A percentile compares a stretch with the other conserved stretches of the same genome.
These are phyloP conservation scores for Tephrocybe sp. DNA, from an alignment of 768 basidiomycete genomes.

Conservation along the genomic window DNA sequence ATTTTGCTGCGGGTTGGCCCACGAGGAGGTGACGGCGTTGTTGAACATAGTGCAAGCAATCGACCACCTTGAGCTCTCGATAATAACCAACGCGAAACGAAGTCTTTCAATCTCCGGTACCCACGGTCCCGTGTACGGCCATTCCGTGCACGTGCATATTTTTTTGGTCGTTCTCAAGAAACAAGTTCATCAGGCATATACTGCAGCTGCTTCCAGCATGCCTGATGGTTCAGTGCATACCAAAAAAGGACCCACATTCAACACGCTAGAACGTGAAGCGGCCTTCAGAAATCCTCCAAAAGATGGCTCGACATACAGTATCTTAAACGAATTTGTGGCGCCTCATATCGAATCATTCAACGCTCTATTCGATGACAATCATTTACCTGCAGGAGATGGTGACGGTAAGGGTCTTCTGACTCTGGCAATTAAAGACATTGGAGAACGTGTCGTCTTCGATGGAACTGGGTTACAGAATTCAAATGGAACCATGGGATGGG, in stretches of 20 bases:
- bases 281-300: constrained; percentile 74
- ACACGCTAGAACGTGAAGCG: constrained; percentile 78
- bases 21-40: constrained; percentile 54
- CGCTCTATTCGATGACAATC: constrained; percentile 90
- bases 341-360: constrained; percentile 98
- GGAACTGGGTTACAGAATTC: constrained; percentile 52
- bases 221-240: constrained; percentile 42
- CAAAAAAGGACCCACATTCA: constrained; percentile 58
- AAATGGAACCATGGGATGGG: constrained; percentile 59
- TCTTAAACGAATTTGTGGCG: constrained; percentile 87
- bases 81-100: constrained; percentile 13
- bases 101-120: constrained; percentile 35
- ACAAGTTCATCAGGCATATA: not conserved
- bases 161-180: constrained; percentile 15
- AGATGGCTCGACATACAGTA: constrained; percentile 66
- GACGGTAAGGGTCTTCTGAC: constrained; percentile 79
- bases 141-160: constrained; percentile 30
- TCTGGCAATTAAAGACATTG: constrained; percentile 79
- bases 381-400: constrained; percentile 68
- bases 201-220: constrained; percentile 34
- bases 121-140: constrained; percentile 20
- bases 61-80: not conserved
- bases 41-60: constrained; percentile 54
- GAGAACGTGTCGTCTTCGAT: constrained; percentile 92
- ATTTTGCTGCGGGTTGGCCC: constrained; percentile 66